Percentiles rank a stretch among this genome's conserved stretches.
Evolutionary conservation across 2,329 filamentous ascomycete genomes (phyloP).

Genomic region (Aspergillus sp.): DNA sequence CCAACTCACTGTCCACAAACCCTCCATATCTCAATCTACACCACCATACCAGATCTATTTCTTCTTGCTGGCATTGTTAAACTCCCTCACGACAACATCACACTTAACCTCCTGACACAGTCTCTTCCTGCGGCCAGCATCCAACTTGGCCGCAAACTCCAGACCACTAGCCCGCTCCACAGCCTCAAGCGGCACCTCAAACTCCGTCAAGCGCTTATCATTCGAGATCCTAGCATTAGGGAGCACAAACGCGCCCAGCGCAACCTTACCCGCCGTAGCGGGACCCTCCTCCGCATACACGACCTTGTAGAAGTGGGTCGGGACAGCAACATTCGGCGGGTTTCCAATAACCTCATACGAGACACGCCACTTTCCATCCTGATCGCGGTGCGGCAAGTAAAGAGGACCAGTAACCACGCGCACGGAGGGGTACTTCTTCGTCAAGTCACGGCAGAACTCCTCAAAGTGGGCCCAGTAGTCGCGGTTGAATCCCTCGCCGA

Average conservation of each 20-base stretch:
- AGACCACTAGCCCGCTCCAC: slow-evolving; percentile 90
- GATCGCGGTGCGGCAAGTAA: slow-evolving; percentile 83
- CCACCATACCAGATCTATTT: slow-evolving; percentile 10
- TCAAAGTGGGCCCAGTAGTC: slow-evolving; percentile 99
- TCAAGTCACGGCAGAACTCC: slow-evolving; percentile 88
- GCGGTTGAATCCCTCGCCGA: slow-evolving; percentile 96
- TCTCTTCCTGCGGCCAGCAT: slow-evolving; percentile 69
- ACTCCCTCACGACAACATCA: slow-evolving; percentile 81
- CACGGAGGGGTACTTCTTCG: slow-evolving; percentile 78
- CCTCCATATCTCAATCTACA: background rate
- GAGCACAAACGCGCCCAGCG: slow-evolving; percentile 89
- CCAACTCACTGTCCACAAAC: background rate
- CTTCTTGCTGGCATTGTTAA: slow-evolving; percentile 58
- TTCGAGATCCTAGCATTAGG: slow-evolving; percentile 90
- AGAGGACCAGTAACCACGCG: slow-evolving; percentile 90
- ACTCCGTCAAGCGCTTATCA: slow-evolving; percentile 81
- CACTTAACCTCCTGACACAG: slow-evolving; percentile 87
- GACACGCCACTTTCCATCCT: slow-evolving; percentile 94
- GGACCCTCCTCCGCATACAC: slow-evolving; percentile 88
- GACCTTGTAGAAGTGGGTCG: slow-evolving; percentile 99
- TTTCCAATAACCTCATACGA: slow-evolving; percentile 93
- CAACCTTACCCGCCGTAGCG: slow-evolving; percentile 67
- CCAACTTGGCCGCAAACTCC: slow-evolving; percentile 83
- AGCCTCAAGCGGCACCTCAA: slow-evolving; percentile 91
- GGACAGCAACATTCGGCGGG: slow-evolving; percentile 91